A percentile compares a stretch with the other conserved stretches of the same genome.
These are phyloP conservation scores for Biancaea sappan DNA, from an alignment of 306 rosid species.

Conservation along the genomic window DNA sequence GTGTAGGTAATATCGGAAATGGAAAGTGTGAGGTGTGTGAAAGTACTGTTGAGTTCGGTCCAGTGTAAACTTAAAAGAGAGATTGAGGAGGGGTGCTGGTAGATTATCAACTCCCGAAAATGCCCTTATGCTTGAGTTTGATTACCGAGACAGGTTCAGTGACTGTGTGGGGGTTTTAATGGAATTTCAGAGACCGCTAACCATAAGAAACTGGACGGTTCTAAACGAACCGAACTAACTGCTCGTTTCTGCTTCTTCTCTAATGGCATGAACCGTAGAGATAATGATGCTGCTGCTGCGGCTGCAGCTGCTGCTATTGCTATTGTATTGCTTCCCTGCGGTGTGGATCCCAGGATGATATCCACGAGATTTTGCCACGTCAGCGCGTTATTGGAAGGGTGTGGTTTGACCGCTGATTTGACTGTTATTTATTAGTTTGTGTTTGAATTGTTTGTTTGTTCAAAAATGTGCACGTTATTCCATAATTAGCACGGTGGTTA, in stretches of 20 bases:
- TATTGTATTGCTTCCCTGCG: too few species aligned
- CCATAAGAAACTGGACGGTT: background rate
- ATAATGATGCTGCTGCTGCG: background rate
- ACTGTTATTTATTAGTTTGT: constrained; percentile 30
- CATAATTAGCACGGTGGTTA: background rate
- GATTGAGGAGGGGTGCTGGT: background rate
- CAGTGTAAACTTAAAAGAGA: constrained; percentile 19
- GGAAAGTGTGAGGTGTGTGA: constrained; percentile 14
- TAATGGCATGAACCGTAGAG: background rate
- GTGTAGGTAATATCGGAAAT: background rate
- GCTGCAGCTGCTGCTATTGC: background rate
- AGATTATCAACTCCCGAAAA: constrained; percentile 32
- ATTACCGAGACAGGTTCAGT: constrained; percentile 34
- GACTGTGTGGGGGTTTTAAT: background rate
- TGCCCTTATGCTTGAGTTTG: constrained; percentile 44
- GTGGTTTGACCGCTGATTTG: constrained; percentile 47
- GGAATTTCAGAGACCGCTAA: background rate
- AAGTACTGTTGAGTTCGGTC: constrained; percentile 46
- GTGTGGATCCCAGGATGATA: constrained; percentile 10
- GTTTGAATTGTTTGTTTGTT: background rate
- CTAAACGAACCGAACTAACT: background rate
- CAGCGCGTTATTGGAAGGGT: background rate
- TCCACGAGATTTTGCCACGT: constrained; percentile 20
- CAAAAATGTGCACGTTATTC: constrained; percentile 3
- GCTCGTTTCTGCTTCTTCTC: background rate